phyloP scores from a whole-genome alignment of 768 basidiomycete species.

The Lactifluus piperatus region DNA sequence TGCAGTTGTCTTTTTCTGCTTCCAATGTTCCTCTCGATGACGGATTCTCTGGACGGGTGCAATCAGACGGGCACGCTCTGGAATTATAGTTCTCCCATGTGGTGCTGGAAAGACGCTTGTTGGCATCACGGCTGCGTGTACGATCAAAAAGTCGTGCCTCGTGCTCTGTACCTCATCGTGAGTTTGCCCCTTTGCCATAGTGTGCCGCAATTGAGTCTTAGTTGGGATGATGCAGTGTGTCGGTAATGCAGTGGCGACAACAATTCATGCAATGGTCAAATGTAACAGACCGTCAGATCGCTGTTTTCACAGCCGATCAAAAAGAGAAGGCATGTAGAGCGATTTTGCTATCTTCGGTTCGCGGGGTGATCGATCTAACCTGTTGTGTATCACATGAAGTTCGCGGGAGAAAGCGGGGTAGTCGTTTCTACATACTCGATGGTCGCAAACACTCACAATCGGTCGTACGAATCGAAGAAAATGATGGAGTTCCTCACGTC shows the following conservation, averaged over 20 bases:
- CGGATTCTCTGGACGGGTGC: conserved; percentile 14
- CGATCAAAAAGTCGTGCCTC: conserved; percentile 97
- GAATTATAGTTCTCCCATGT: conserved; percentile 96
- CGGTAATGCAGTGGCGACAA: conserved; percentile 98
- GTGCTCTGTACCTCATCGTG: conserved; percentile 97
- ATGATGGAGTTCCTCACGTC: conserved; percentile 99
- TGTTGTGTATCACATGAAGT: conserved; percentile 39
- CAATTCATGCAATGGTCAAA: conserved; percentile 99
- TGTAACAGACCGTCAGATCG: conserved; percentile 92
- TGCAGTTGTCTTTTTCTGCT: conserved; percentile 29
- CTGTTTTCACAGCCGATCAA: conserved; percentile 94
- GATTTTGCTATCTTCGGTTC: conserved; percentile 1
- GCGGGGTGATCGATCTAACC: conserved; percentile 17
- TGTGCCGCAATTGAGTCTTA: not conserved
- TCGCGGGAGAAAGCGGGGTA: conserved; percentile 94
- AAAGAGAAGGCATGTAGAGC: conserved; percentile 73
- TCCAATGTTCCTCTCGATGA: conserved; percentile 3
- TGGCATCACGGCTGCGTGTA: conserved; percentile 98
- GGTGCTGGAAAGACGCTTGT: conserved; percentile 98
- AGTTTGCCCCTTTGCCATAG: conserved; percentile 28
- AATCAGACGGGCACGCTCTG: conserved; percentile 87
- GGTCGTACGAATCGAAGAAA: conserved; percentile 98
- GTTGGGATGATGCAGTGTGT: conserved; percentile 43
- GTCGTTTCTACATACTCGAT: conserved; percentile 99
- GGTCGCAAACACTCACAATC: conserved; percentile 97